A percentile compares a stretch with the other conserved stretches of the same genome.
Evolutionary conservation across 345 rosid species (phyloP).

Genomic region (Theobroma cacao): DNA sequence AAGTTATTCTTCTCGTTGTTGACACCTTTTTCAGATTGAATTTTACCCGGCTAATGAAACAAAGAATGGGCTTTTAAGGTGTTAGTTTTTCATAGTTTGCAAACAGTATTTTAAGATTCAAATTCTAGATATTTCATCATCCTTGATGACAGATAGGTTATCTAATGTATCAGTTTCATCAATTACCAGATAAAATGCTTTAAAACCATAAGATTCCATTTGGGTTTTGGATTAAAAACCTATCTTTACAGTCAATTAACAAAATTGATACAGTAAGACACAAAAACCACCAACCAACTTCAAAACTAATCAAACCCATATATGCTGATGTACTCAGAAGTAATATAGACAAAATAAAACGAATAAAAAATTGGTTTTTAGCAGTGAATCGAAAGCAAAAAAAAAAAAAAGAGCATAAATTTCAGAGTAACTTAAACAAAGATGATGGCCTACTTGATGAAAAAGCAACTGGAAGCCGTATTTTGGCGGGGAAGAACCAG

Average conservation of each 20-base stretch:
- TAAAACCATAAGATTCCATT: neutral
- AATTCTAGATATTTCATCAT: neutral
- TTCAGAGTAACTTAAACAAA: neutral
- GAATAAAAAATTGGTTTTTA: neutral
- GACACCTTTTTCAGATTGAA: conserved; percentile 13
- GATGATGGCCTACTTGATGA: conserved; percentile 16
- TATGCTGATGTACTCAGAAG: neutral
- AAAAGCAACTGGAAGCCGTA: conserved; percentile 11
- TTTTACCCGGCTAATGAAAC: conserved; percentile 23
- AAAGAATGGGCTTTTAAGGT: neutral
- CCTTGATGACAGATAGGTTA: neutral
- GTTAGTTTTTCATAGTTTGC: neutral
- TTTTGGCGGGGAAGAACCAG: conserved; percentile 19
- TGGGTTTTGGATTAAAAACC: neutral
- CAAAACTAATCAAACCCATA: neutral
- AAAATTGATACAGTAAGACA: neutral
- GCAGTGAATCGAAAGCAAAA: neutral
- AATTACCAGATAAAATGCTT: neutral
- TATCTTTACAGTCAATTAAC: neutral
- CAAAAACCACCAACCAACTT: neutral
- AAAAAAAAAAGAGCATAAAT: neutral
- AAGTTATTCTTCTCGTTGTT: conserved; percentile 25
- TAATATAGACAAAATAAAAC: neutral
- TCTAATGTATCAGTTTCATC: neutral
- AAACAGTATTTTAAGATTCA: neutral